Percentiles rank a stretch among this genome's conserved stretches.
phyloP scores from a whole-genome alignment of 2,329 filamentous ascomycete genomes.

The Diaporthe sp. region DNA sequence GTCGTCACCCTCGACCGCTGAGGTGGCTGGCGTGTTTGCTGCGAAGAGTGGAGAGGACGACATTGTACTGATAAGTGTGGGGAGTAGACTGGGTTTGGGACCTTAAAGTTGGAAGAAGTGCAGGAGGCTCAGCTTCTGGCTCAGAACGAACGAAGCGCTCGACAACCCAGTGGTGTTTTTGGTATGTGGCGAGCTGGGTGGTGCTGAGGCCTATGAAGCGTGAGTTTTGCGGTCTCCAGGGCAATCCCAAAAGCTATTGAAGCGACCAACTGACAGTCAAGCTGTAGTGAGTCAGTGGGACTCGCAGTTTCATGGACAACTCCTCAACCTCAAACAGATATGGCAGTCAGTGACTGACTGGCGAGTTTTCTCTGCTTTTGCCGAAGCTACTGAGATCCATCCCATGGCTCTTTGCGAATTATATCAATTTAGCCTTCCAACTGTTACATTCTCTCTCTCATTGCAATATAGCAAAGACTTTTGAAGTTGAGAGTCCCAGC shows the following conservation, averaged over 20 bases:
- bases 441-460: no score
- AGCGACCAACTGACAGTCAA: background rate
- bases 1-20: background rate
- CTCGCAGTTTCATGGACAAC: background rate
- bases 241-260: background rate
- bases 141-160: background rate
- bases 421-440: background rate
- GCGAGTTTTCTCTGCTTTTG: background rate
- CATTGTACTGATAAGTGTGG: background rate
- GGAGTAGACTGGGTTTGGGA: background rate
- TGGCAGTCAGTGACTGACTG: background rate
- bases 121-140: rapidly evolving
- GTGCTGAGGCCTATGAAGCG: background rate
- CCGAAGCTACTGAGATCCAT: background rate
- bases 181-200: background rate
- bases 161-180: background rate
- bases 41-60: background rate
- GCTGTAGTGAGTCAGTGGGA: background rate
- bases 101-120: background rate
- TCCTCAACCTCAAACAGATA: background rate
- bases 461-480: no score
- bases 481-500: no score
- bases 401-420: background rate
- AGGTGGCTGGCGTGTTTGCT: background rate
- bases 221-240: background rate